phyloP scores from a whole-genome alignment of 192 early-diverging fungal species.

The Mortierella claussenii region DNA sequence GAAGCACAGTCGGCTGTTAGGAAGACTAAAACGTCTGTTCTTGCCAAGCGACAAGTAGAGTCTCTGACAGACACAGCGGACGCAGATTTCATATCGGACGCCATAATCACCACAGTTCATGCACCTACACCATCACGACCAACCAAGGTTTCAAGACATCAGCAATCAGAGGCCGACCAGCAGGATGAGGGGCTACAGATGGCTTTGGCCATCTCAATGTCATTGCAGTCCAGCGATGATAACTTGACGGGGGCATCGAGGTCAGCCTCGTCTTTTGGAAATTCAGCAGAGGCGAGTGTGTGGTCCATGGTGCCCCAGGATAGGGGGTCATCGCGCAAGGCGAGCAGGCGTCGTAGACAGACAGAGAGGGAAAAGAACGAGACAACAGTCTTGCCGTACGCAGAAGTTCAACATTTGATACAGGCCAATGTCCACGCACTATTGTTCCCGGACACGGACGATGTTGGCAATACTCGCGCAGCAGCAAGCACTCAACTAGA shows the following conservation, averaged over 20 bases:
- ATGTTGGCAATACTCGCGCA: neutral
- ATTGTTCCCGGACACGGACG: slow-evolving; percentile 24
- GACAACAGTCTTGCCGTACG: slow-evolving; percentile 24
- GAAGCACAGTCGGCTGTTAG: neutral
- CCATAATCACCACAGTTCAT: slow-evolving; percentile 34
- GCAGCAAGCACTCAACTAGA: neutral
- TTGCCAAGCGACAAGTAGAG: slow-evolving; percentile 23
- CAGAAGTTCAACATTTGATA: slow-evolving; percentile 40
- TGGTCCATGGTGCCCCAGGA: slow-evolving; percentile 18
- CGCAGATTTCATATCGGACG: slow-evolving; percentile 33
- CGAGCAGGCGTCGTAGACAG: slow-evolving; percentile 11
- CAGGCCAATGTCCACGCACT: slow-evolving; percentile 38
- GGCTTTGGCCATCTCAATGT: slow-evolving; percentile 45
- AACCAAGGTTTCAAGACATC: slow-evolving; percentile 5
- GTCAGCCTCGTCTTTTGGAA: neutral
- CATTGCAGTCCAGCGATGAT: neutral
- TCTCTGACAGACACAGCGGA: slow-evolving; percentile 33
- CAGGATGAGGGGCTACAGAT: slow-evolving; percentile 36
- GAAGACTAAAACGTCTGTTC: slow-evolving; percentile 2
- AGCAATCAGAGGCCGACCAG: slow-evolving; percentile 31
- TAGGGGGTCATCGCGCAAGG: neutral
- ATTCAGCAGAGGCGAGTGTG: neutral
- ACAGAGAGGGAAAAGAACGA: slow-evolving; percentile 30
- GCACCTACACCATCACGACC: slow-evolving; percentile 1
- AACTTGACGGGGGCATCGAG: neutral